Percentiles rank a stretch among this genome's conserved stretches.
These are phyloP conservation scores for Parietichytrium sp. DNA, from an alignment of 108 stramenopile species.

Conservation along the genomic window DNA sequence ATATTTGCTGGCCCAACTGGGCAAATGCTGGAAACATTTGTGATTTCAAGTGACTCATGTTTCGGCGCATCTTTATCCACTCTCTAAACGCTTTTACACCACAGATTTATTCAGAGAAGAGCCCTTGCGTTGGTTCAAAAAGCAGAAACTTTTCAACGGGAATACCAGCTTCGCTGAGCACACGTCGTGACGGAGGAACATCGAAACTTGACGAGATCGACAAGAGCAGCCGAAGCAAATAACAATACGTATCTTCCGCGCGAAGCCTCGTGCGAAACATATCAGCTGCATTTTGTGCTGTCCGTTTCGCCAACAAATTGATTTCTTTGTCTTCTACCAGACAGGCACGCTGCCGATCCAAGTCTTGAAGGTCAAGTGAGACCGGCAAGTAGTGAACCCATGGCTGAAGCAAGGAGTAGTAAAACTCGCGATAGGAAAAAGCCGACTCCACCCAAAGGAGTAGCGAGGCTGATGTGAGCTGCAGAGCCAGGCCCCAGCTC, in stretches of 20 bases:
- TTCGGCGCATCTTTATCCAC: no score
- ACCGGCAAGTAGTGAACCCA: conserved; percentile 9
- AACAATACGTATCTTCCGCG: conserved; percentile 6
- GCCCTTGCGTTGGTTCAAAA: no score
- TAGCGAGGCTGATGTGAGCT: neutral
- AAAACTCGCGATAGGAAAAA: neutral
- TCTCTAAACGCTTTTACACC: no score
- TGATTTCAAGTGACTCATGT: no score
- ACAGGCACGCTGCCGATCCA: neutral
- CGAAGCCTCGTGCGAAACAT: neutral
- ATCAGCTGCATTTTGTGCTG: neutral
- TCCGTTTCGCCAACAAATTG: neutral
- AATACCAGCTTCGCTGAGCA: neutral
- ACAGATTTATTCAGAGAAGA: no score
- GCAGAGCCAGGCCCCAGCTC: conserved; percentile 2
- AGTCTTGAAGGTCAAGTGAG: neutral
- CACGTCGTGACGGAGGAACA: neutral
- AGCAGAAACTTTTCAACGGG: neutral
- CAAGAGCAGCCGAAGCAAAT: neutral
- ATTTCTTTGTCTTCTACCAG: neutral
- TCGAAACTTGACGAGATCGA: neutral
- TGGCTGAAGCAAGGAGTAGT: neutral
- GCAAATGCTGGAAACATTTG: no score
- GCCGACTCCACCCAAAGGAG: neutral
- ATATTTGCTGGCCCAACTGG: no score